A percentile compares a stretch with the other conserved stretches of the same genome.
Conservation (phyloP, 2,329 filamentous ascomycete genomes). For the Penicillium sp. region DNA sequence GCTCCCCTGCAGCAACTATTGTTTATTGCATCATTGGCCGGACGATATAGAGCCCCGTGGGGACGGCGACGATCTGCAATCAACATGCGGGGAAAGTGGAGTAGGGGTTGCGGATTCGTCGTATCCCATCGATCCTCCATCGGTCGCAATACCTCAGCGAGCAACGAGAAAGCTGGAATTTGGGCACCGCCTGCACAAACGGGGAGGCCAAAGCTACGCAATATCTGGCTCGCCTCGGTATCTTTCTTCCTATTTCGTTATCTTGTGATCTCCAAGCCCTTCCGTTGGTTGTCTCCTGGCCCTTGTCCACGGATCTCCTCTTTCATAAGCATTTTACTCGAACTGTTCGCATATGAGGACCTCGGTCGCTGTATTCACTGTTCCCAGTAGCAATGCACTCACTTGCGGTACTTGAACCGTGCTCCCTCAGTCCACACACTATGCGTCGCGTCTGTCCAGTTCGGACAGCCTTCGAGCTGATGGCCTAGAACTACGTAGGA, state of each 20-base stretch:
- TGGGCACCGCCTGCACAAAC: slow-evolving; percentile 3
- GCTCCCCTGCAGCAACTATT: slow-evolving; percentile 3
- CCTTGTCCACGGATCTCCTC: slow-evolving; percentile 9
- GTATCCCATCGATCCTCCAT: not conserved
- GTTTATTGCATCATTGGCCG: slow-evolving; percentile 12
- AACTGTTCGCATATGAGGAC: slow-evolving; percentile 1
- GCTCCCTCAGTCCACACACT: not conserved
- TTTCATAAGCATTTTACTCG: slow-evolving; percentile 11
- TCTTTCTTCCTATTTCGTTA: not conserved
- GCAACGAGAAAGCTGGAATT: not conserved
- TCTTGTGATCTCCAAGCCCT: slow-evolving; percentile 8
- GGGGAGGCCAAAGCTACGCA: not conserved
- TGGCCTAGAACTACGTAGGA: too few species aligned
- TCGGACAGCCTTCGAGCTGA: too few species aligned
- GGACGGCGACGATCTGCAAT: slow-evolving; percentile 11
- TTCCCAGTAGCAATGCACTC: not conserved
- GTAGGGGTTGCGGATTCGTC: not conserved
- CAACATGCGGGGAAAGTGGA: slow-evolving; percentile 13
- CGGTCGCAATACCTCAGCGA: slow-evolving; percentile 2
- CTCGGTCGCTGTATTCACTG: not conserved
- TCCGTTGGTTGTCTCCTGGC: not conserved
- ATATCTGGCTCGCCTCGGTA: slow-evolving; percentile 6
- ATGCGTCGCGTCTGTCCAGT: not conserved
- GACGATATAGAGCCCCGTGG: slow-evolving; percentile 13
- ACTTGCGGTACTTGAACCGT: not conserved